phyloP scores from a whole-genome alignment of 495 filamentous ascomycete species.

The Trichoderma erinaceum region DNA sequence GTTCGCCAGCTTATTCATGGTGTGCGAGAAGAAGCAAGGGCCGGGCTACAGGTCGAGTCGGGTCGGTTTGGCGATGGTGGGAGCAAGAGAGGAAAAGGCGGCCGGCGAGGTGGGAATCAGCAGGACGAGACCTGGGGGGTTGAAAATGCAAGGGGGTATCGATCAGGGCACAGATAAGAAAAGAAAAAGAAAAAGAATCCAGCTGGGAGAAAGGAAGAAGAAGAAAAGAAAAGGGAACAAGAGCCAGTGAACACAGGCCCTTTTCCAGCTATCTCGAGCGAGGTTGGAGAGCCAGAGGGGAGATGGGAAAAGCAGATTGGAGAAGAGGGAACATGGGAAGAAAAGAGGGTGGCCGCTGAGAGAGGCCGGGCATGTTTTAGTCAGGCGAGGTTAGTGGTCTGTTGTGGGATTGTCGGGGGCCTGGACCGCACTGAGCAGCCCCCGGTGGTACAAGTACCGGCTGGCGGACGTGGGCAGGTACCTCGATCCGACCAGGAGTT shows the following conservation, averaged over 20 bases:
- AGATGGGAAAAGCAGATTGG: constrained; percentile 30
- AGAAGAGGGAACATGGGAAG: constrained; percentile 20
- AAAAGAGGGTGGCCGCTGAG: constrained; percentile 17
- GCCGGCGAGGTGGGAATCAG: background rate
- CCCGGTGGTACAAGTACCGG: constrained; percentile 2
- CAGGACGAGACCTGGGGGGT: background rate
- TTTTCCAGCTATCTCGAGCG: constrained; percentile 18
- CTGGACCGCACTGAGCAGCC: constrained; percentile 17
- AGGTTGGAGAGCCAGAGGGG: constrained; percentile 31
- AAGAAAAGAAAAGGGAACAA: constrained; percentile 15
- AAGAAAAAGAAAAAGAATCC: constrained; percentile 26
- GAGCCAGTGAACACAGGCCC: background rate
- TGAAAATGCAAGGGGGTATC: constrained; percentile 18
- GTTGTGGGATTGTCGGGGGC: constrained; percentile 10
- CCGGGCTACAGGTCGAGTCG: constrained; percentile 20
- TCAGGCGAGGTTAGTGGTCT: constrained; percentile 8
- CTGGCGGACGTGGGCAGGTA: background rate
- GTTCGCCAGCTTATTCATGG: constrained; percentile 90
- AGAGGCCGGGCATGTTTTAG: constrained; percentile 15
- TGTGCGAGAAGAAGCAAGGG: constrained; percentile 25
- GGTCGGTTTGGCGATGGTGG: constrained; percentile 22
- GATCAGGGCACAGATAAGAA: constrained; percentile 19
- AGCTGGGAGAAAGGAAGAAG: constrained; percentile 18
- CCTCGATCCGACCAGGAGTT: background rate
- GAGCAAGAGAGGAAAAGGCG: constrained; percentile 24